Conservation (phyloP, 1,284 basidiomycete species). For the Trichosporon inkin region DNA sequence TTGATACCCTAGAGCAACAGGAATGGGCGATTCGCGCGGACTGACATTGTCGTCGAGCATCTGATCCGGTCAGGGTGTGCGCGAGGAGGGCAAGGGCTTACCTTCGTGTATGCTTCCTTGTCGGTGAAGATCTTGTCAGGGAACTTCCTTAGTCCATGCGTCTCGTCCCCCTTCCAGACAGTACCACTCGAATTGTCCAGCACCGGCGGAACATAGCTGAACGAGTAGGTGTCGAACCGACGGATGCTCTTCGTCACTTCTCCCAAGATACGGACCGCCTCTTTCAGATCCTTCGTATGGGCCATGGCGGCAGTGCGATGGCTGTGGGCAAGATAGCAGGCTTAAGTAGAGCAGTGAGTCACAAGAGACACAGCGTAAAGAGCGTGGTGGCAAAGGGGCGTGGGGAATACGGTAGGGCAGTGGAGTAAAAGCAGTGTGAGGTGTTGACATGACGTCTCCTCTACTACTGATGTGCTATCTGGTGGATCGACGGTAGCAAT, state of each 20-base stretch:
- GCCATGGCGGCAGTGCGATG: not conserved
- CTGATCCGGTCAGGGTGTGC: conserved; percentile 5
- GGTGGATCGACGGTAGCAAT: too few species aligned
- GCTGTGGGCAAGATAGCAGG: not conserved
- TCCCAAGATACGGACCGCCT: not conserved
- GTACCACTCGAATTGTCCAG: conserved; percentile 13
- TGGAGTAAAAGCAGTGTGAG: not conserved
- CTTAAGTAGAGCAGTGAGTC: not conserved
- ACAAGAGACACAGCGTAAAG: not conserved
- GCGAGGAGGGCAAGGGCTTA: not conserved
- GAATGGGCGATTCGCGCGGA: conserved; percentile 35
- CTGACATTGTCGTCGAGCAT: not conserved
- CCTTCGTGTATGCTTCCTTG: not conserved
- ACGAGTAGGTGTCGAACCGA: not conserved
- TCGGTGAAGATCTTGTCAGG: conserved; percentile 20
- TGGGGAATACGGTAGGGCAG: not conserved
- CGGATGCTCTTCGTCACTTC: not conserved
- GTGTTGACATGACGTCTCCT: too few species aligned
- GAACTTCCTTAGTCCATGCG: conserved; percentile 29
- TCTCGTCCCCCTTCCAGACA: conserved; percentile 29
- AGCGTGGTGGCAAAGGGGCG: not conserved
- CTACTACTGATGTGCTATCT: too few species aligned
- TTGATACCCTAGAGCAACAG: conserved; percentile 39
- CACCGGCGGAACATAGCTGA: conserved; percentile 14
- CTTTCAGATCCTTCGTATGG: not conserved